These are phyloP conservation scores for Bombardia bombarda DNA, from an alignment of 495 filamentous ascomycete species.

Conservation along the genomic window DNA sequence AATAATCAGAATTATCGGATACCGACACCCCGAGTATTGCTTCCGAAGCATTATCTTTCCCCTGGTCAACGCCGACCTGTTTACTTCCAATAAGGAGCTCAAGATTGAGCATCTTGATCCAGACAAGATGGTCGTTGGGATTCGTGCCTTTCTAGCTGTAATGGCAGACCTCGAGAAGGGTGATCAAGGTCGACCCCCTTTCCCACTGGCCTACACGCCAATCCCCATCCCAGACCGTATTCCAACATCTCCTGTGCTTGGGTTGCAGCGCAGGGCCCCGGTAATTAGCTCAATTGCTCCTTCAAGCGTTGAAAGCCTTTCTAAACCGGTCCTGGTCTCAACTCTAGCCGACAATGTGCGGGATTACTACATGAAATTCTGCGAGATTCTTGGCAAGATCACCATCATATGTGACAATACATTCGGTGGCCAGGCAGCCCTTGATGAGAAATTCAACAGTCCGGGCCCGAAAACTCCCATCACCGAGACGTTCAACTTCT, in stretches of 20 bases:
- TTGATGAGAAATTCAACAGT: constrained; percentile 89
- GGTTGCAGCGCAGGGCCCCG: constrained; percentile 27
- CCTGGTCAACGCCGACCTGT: constrained; percentile 83
- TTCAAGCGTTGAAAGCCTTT: constrained; percentile 49
- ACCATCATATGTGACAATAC: constrained; percentile 92
- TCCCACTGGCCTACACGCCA: constrained; percentile 55
- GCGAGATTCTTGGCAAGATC: constrained; percentile 90
- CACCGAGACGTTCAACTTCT: constrained; percentile 86
- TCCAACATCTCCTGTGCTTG: constrained; percentile 47
- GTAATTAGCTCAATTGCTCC: constrained; percentile 18
- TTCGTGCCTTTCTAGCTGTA: constrained; percentile 83
- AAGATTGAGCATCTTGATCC: constrained; percentile 91
- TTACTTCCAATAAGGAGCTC: constrained; percentile 68
- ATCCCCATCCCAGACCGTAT: constrained; percentile 32
- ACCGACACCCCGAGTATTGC: constrained; percentile 85
- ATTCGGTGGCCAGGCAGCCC: constrained; percentile 88
- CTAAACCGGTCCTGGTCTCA: constrained; percentile 64
- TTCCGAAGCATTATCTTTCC: constrained; percentile 91
- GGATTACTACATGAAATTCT: constrained; percentile 82
- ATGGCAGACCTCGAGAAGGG: constrained; percentile 91
- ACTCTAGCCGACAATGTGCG: constrained; percentile 67
- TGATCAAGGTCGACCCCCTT: constrained; percentile 70
- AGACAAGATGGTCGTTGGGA: constrained; percentile 93
- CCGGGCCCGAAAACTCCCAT: constrained; percentile 88
- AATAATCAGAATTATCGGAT: constrained; percentile 90